Evolutionary conservation across 2,329 filamentous ascomycete species (phyloP).

Genomic region (Aspergillus pseudotamarii): DNA sequence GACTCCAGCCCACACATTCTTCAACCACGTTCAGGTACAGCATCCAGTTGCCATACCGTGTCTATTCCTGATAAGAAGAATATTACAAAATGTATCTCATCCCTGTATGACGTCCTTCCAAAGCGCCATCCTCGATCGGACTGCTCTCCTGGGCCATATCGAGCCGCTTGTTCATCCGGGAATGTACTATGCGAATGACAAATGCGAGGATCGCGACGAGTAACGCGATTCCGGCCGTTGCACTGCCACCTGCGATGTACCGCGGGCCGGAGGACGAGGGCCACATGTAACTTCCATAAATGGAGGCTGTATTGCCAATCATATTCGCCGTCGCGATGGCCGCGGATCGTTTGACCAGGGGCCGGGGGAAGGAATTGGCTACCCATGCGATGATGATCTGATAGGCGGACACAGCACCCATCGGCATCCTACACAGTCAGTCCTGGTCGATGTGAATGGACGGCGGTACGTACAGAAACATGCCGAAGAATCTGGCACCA

Average conservation of each 20-base stretch:
- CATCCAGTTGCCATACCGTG: too few species aligned
- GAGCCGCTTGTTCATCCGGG: conserved; percentile 38
- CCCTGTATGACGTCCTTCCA: conserved; percentile 1
- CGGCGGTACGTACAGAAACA: conserved; percentile 52
- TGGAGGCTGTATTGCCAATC: conserved; percentile 43
- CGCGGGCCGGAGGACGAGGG: conserved; percentile 38
- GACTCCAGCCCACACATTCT: too few species aligned
- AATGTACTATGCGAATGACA: conserved; percentile 36
- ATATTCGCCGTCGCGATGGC: conserved; percentile 47
- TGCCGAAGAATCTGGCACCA: conserved; percentile 62
- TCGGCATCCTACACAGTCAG: conserved; percentile 47
- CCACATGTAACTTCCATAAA: conserved; percentile 46
- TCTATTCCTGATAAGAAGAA: too few species aligned
- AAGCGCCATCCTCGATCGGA: too few species aligned
- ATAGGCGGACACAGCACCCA: conserved; percentile 53
- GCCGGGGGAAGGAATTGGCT: conserved; percentile 45
- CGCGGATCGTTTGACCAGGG: conserved; percentile 49
- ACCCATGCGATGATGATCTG: conserved; percentile 51
- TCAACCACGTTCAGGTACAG: too few species aligned
- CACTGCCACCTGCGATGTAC: conserved; percentile 41
- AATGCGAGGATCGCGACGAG: conserved; percentile 39
- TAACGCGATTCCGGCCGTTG: conserved; percentile 39
- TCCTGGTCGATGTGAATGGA: too few species aligned
- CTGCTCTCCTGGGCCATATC: conserved; percentile 24
- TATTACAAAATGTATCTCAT: conserved; percentile 27